phyloP scores from a whole-genome alignment of 169 alveolate species.

The Amoebophrya sp. region DNA sequence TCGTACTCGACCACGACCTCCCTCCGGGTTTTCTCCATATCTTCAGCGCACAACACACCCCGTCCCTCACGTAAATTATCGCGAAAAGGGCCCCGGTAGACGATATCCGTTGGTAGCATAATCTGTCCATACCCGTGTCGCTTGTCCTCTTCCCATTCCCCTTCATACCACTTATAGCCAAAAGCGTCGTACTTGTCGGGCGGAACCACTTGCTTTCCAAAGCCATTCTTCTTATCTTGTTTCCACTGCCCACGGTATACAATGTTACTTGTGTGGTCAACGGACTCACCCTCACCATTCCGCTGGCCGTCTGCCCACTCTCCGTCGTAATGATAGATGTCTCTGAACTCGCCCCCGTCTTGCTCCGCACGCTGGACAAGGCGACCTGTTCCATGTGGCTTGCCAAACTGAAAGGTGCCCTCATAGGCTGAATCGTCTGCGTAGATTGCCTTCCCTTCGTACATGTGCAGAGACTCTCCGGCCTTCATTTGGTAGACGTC shows the following conservation, averaged over 20 bases:
- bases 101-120: neutral
- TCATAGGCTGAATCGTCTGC: conserved; percentile 39
- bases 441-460: conserved; percentile 36
- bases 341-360: neutral
- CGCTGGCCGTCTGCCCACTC: conserved; percentile 16
- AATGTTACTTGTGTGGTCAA: neutral
- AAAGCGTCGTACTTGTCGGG: neutral
- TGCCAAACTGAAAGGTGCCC: conserved; percentile 24
- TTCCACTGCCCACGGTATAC: neutral
- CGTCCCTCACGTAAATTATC: neutral
- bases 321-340: conserved; percentile 16
- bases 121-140: neutral
- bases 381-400: conserved; percentile 35
- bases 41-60: too few relatives aligned
- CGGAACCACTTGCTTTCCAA: neutral
- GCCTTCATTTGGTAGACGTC: conserved; percentile 35
- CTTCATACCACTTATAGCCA: neutral
- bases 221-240: neutral
- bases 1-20: neutral
- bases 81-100: neutral
- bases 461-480: conserved; percentile 41
- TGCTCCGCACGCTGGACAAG: neutral
- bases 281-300: conserved; percentile 14
- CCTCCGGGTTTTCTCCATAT: neutral
- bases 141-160: neutral